A percentile compares a stretch with the other conserved stretches of the same genome.
Conservation (phyloP, 2,329 filamentous ascomycete genomes). For the Fusarium sp. region DNA sequence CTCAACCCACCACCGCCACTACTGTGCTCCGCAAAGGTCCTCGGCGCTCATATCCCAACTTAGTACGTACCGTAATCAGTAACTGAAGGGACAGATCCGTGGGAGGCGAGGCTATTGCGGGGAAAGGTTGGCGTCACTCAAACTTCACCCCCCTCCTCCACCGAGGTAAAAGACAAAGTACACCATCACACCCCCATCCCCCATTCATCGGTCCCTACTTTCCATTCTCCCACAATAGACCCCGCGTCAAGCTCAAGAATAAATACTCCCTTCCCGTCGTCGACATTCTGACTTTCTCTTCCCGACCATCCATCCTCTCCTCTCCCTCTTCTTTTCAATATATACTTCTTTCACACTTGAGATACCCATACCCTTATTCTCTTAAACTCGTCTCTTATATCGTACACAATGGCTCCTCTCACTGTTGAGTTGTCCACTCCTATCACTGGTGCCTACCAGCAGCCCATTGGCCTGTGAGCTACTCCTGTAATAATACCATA, state of each 20-base stretch:
- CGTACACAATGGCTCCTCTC: slow-evolving; percentile 48
- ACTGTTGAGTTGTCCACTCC: slow-evolving; percentile 74
- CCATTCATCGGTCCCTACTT: slow-evolving; percentile 15
- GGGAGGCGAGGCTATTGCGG: slow-evolving; percentile 43
- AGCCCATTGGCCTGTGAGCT: slow-evolving; percentile 70
- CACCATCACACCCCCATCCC: slow-evolving; percentile 19
- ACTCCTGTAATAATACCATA: not conserved
- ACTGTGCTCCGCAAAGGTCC: slow-evolving; percentile 32
- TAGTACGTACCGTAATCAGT: slow-evolving; percentile 14
- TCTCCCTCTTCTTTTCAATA: slow-evolving; percentile 25
- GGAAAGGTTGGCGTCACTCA: slow-evolving; percentile 41
- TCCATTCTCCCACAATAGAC: slow-evolving; percentile 34
- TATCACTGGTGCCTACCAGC: slow-evolving; percentile 65
- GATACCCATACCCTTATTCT: slow-evolving; percentile 37
- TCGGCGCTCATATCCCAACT: slow-evolving; percentile 11
- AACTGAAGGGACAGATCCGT: slow-evolving; percentile 16
- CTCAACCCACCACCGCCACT: slow-evolving; percentile 28
- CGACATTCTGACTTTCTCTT: slow-evolving; percentile 20
- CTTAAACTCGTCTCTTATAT: slow-evolving; percentile 21
- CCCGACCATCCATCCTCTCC: slow-evolving; percentile 39
- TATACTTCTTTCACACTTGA: slow-evolving; percentile 26
- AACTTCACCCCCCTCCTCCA: slow-evolving; percentile 24
- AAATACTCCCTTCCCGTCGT: slow-evolving; percentile 42
- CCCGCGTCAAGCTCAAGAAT: slow-evolving; percentile 41
- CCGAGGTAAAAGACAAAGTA: slow-evolving; percentile 15